These are phyloP conservation scores for Mortierella sp. DNA, from an alignment of 371 early-diverging fungal species.

Conservation along the genomic window DNA sequence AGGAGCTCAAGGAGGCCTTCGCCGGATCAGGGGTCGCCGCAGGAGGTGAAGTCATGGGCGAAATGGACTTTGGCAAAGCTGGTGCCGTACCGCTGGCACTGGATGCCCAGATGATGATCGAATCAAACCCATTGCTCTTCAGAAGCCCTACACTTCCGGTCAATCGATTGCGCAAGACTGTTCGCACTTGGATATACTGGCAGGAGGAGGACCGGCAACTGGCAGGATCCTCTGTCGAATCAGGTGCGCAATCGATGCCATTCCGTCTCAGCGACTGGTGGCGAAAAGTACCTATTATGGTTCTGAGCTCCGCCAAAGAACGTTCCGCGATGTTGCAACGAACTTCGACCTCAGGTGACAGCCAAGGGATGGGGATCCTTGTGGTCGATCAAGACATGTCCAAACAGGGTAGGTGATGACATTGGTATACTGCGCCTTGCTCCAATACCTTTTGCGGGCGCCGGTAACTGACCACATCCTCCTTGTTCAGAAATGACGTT, in stretches of 20 bases:
- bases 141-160: conserved; percentile 22
- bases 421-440: too few species aligned
- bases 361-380: conserved; percentile 25
- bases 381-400: conserved; percentile 39
- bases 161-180: conserved; percentile 15
- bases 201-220: conserved; percentile 37
- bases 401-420: conserved; percentile 29
- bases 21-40: conserved; percentile 31
- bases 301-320: conserved; percentile 24
- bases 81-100: conserved; percentile 19
- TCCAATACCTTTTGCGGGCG: background rate
- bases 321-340: conserved; percentile 5
- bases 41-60: background rate
- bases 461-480: background rate
- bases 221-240: background rate
- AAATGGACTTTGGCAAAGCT: conserved; percentile 24
- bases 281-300: conserved; percentile 51
- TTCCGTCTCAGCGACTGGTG: conserved; percentile 40
- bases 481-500: conserved; percentile 29
- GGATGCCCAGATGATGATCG: conserved; percentile 40
- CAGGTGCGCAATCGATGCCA: background rate
- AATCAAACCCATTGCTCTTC: conserved; percentile 45
- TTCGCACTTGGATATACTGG: conserved; percentile 53
- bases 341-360: background rate
- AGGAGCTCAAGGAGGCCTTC: conserved; percentile 42